Conservation (phyloP, 495 filamentous ascomycete species). For the Cladorrhinum samala region DNA sequence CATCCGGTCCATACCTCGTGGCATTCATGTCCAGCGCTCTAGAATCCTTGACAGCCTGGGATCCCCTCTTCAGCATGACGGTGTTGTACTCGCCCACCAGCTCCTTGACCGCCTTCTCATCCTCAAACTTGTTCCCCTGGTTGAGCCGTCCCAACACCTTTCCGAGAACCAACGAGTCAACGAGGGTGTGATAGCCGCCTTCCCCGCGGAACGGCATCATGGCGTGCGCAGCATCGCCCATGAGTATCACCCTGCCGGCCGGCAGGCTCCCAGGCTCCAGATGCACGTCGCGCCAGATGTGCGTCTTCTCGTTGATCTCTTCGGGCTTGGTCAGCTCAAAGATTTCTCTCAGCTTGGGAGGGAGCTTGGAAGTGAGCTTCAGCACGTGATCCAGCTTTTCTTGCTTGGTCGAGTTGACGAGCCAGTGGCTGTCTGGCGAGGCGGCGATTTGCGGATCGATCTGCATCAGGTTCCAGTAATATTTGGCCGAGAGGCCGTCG, state of each 20-base stretch:
- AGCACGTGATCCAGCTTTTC: conserved; percentile 17
- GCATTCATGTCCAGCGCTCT: not conserved
- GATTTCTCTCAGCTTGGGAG: conserved; percentile 15
- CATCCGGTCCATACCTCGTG: not conserved
- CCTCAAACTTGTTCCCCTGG: not conserved
- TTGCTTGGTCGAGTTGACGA: conserved; percentile 15
- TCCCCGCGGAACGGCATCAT: conserved; percentile 39
- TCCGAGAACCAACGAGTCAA: not conserved
- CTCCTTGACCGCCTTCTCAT: not conserved
- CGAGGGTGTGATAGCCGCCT: not conserved
- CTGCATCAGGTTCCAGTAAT: conserved; percentile 20
- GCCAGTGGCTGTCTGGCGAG: conserved; percentile 14
- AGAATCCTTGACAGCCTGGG: not conserved
- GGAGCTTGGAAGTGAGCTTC: conserved; percentile 19
- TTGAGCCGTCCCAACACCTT: not conserved
- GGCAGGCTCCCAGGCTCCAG: conserved; percentile 19
- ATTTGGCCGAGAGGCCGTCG: conserved; percentile 20
- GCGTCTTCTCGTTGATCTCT: conserved; percentile 14
- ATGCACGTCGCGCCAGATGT: conserved; percentile 19
- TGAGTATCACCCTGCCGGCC: conserved; percentile 35
- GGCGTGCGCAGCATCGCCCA: conserved; percentile 49
- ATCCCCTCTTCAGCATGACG: not conserved
- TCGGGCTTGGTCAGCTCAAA: conserved; percentile 17
- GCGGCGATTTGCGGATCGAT: conserved; percentile 19
- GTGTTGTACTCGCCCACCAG: not conserved